Conservation (phyloP, 305 asterid genomes). For the Nicotiana rustica region DNA sequence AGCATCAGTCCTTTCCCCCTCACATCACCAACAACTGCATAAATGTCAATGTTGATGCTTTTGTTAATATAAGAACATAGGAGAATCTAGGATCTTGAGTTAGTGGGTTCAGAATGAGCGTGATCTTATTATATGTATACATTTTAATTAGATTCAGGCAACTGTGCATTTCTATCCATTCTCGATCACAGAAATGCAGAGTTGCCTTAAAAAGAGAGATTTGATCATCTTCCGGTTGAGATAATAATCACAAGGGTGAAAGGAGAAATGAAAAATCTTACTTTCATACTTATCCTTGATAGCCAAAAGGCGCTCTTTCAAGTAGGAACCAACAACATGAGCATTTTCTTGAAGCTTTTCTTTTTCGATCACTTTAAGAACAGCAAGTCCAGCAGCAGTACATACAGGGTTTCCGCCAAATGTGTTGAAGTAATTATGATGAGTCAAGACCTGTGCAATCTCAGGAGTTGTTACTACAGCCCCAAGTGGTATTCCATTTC, state of each 20-base stretch:
- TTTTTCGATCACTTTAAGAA: constrained; percentile 69
- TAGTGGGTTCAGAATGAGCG: too few species aligned
- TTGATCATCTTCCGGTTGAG: background rate
- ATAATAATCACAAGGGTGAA: background rate
- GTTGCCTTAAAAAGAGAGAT: background rate
- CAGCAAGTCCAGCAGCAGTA: constrained; percentile 85
- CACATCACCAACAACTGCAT: constrained; percentile 74
- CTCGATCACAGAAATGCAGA: background rate
- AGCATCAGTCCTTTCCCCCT: constrained; percentile 88
- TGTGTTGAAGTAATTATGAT: constrained; percentile 72
- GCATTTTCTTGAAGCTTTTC: constrained; percentile 81
- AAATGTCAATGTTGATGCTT: background rate
- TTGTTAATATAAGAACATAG: too few species aligned
- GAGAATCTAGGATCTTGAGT: too few species aligned
- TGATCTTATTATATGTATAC: too few species aligned
- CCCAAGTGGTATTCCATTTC: constrained; percentile 83
- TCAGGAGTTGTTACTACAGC: constrained; percentile 83
- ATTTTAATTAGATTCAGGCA: too few species aligned
- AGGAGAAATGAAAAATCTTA: constrained; percentile 36
- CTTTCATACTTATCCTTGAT: constrained; percentile 71
- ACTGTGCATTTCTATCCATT: too few species aligned
- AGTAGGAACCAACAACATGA: constrained; percentile 62
- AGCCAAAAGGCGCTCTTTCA: constrained; percentile 63
- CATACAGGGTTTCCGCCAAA: constrained; percentile 90
- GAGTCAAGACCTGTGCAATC: constrained; percentile 66